Conservation (phyloP, 768 basidiomycete species). For the Phylloporus sp. region DNA sequence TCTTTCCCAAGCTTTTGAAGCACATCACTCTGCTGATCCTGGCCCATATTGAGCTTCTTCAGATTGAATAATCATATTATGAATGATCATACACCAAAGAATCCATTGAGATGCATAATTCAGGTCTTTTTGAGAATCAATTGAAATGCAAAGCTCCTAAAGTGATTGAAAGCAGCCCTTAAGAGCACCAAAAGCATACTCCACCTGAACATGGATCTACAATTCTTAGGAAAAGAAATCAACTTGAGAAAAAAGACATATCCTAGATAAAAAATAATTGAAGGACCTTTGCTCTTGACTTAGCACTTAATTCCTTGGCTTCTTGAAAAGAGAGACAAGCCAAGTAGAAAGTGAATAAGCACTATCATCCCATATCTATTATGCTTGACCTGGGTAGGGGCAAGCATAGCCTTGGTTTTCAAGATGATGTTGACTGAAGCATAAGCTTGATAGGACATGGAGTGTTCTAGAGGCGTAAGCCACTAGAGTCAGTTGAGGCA, state of each 20-base stretch:
- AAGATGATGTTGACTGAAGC: too few relatives aligned
- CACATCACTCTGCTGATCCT: background rate
- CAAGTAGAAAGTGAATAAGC: background rate
- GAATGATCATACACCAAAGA: background rate
- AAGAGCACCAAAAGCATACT: conserved; percentile 2
- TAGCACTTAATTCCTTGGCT: background rate
- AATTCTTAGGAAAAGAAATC: background rate
- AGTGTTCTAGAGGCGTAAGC: too few relatives aligned
- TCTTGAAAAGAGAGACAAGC: background rate
- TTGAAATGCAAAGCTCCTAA: background rate
- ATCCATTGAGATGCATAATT: background rate
- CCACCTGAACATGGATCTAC: background rate
- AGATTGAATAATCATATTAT: background rate
- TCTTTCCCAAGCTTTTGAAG: background rate
- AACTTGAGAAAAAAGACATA: too few relatives aligned
- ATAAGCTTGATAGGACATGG: too few relatives aligned
- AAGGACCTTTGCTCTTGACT: background rate
- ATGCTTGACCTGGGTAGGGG: too few relatives aligned
- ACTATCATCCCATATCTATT: too few relatives aligned
- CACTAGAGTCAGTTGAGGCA: too few relatives aligned
- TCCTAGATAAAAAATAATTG: background rate
- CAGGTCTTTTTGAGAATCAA: background rate
- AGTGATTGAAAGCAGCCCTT: conserved; percentile 2
- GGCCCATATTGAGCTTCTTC: background rate
- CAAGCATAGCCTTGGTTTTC: too few relatives aligned